phyloP scores from a whole-genome alignment of 148 eudicot genomes.

The Cornus kousa region DNA sequence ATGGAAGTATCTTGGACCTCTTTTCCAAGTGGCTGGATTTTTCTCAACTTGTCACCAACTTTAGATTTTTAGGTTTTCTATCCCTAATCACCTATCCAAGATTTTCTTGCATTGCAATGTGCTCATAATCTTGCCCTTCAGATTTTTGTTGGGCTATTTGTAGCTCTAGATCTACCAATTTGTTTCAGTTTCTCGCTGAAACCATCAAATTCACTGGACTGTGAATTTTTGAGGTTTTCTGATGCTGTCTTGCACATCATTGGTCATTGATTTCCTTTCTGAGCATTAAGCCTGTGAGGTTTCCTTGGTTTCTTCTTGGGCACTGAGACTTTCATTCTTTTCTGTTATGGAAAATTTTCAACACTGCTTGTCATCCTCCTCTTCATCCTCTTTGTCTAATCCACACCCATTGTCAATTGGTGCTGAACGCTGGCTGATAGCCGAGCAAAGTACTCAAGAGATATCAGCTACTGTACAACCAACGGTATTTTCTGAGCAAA shows the following conservation, averaged over 20 bases:
- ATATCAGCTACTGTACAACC: conserved; percentile 37
- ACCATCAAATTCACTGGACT: background rate
- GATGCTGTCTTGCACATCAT: background rate
- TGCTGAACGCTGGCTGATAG: conserved; percentile 30
- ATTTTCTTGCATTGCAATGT: background rate
- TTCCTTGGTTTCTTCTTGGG: conserved; percentile 22
- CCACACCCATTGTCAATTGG: conserved; percentile 16
- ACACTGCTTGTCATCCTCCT: conserved; percentile 8
- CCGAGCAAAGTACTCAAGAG: conserved; percentile 24
- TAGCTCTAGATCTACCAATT: background rate
- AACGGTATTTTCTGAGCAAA: conserved; percentile 28
- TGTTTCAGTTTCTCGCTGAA: background rate
- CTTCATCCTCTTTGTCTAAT: conserved; percentile 19
- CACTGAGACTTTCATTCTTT: conserved; percentile 13
- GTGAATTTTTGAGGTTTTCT: background rate
- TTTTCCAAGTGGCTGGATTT: background rate
- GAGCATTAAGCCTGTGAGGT: conserved; percentile 19
- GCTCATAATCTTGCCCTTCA: background rate
- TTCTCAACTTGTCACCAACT: background rate
- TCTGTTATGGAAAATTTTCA: conserved; percentile 2
- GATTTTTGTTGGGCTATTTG: background rate
- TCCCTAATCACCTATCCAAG: background rate
- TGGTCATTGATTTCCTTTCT: background rate
- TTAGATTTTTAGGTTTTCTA: background rate
- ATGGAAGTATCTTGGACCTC: conserved; percentile 1